Evolutionary conservation across 345 rosid species (phyloP), one percentile per base, ranked within the genome.

Genomic region (Orychophragmus violaceus): DNA sequence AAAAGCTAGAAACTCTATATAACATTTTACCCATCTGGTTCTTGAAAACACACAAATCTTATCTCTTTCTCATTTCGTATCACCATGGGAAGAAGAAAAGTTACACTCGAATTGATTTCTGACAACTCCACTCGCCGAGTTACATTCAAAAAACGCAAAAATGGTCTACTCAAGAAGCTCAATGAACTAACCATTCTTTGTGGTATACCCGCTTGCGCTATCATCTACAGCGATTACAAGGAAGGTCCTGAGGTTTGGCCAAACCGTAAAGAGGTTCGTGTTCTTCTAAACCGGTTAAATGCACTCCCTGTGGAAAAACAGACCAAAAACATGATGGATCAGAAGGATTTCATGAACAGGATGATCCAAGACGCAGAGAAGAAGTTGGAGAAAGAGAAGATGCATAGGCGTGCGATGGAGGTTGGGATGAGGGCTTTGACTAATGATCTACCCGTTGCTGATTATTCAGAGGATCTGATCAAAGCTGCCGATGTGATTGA

Each of bases 271-370:
- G 77, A 45, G 35, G 71, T 59, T 3, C 75, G 71, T 11, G 36
- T 59, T 28, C 65, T 77, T 32, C 65, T 76, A 24, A 51, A 59
- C 30, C 51, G 62, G 53, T 48, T 70, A 35, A 46, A 23, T 19
- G 48, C 50, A 14, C 64, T 81, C 61, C 76, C 87, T 11, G 57
- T 71, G 10, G 76, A 79, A 74, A 83, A 83, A 19, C 83, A 74
- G 42, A 65, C 74, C 61, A 81, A 81, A 45, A 59, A 80, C 62
- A 83, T 79, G 87, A 49, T 79, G 78, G 74, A 81, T 55, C 87
- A 83, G 53, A 78, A 49, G 25, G 68, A 68, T 32, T 77, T 74
- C 55, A 70, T 83, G 70, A 44, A 54, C 10, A 58, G 66, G 59
- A 77, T 81, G 76, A 62, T 80, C 37, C 7, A 42, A 9, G 82